Evolutionary conservation across 2,329 filamentous ascomycete genomes (phyloP).

Genomic region (Emergomyces pasteurianus): DNA sequence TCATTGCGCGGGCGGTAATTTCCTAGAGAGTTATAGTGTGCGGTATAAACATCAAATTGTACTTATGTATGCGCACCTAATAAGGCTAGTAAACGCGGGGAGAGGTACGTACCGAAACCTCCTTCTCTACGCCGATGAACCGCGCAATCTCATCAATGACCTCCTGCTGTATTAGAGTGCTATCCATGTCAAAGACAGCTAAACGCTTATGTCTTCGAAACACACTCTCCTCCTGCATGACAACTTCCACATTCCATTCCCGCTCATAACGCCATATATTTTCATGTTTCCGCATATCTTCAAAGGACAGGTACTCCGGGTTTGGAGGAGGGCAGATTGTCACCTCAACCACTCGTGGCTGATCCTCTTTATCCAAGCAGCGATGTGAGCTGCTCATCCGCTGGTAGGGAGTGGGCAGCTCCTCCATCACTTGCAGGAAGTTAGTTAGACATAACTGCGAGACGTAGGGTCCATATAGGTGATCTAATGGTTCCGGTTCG

Average conservation of each 20-base stretch:
- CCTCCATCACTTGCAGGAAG: slow-evolving; percentile 41
- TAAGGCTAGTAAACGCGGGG: not conserved
- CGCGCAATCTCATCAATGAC: slow-evolving; percentile 92
- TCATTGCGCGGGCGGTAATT: slow-evolving; percentile 90
- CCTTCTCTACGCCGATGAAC: slow-evolving; percentile 65
- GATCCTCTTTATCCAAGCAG: slow-evolving; percentile 36
- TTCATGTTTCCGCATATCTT: slow-evolving; percentile 67
- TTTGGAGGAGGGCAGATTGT: slow-evolving; percentile 40
- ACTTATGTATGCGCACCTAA: no score
- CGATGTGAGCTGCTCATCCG: slow-evolving; percentile 37
- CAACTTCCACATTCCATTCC: slow-evolving; percentile 79
- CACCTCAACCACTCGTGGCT: slow-evolving; percentile 42
- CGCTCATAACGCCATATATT: slow-evolving; percentile 72
- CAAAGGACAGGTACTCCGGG: slow-evolving; percentile 40
- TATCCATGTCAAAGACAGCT: slow-evolving; percentile 98
- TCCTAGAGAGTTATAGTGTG: slow-evolving; percentile 29
- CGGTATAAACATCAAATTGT: slow-evolving; percentile 1
- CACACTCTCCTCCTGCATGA: slow-evolving; percentile 60
- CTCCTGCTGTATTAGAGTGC: slow-evolving; percentile 91
- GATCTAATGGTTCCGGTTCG: slow-evolving; percentile 43
- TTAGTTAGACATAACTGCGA: slow-evolving; percentile 45
- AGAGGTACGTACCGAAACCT: slow-evolving; percentile 50
- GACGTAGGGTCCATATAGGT: slow-evolving; percentile 43
- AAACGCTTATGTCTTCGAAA: slow-evolving; percentile 71
- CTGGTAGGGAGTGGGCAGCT: slow-evolving; percentile 37